Percentiles rank a stretch among this genome's conserved stretches.
These are phyloP conservation scores for Dalbergia cochinchinensis DNA, from an alignment of 306 rosid genomes.

Conservation along the genomic window DNA sequence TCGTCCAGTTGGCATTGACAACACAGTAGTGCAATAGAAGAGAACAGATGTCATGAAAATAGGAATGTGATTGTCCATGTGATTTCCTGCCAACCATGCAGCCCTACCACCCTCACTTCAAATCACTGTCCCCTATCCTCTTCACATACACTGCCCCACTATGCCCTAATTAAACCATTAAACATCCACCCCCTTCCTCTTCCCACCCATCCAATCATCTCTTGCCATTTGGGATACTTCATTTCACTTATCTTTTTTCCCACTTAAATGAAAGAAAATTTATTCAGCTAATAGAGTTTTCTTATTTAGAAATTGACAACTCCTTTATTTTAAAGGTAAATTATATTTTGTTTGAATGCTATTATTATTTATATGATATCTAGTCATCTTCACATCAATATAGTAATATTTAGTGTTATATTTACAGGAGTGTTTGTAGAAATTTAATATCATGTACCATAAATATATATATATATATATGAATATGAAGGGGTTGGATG, in stretches of 20 bases:
- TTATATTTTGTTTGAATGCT: too few species aligned
- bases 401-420: too few species aligned
- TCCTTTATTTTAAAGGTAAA: neutral
- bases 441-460: too few species aligned
- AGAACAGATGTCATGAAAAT: constrained; percentile 23
- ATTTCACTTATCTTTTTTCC: too few species aligned
- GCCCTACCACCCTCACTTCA: constrained; percentile 47
- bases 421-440: too few species aligned
- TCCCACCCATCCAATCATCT: neutral
- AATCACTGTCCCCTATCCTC: constrained; percentile 60
- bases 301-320: neutral
- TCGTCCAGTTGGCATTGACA: too few species aligned
- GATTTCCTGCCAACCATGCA: constrained; percentile 80
- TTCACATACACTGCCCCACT: constrained; percentile 29
- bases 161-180: too few species aligned
- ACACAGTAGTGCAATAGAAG: neutral
- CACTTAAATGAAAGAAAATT: neutral
- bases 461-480: too few species aligned
- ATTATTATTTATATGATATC: too few species aligned
- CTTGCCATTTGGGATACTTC: neutral
- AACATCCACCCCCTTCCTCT: neutral
- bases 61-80: constrained; percentile 50
- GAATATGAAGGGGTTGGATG: too few species aligned
- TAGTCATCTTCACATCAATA: too few species aligned
- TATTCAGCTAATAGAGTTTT: too few species aligned